Evolutionary conservation across 495 filamentous ascomycete genomes (phyloP).

Genomic region (Penicillium roqueforti): DNA sequence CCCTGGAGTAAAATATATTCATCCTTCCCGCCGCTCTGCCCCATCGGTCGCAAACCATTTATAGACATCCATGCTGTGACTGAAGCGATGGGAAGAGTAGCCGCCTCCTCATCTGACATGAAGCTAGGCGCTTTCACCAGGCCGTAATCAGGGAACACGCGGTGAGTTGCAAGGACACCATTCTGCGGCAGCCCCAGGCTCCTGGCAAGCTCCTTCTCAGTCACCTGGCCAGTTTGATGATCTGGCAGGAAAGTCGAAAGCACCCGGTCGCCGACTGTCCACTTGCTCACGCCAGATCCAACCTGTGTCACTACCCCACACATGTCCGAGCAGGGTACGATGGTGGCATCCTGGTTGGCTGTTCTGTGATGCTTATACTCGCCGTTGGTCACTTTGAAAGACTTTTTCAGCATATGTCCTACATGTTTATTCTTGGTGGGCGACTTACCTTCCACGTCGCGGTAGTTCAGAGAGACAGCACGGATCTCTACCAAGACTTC

Average conservation of each 20-base stretch:
- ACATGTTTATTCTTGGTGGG: not conserved
- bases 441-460: constrained; percentile 53
- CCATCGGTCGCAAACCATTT: constrained; percentile 58
- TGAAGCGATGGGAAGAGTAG: constrained; percentile 64
- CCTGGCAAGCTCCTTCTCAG: constrained; percentile 37
- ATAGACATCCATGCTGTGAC: constrained; percentile 81
- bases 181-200: constrained; percentile 65
- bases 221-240: constrained; percentile 61
- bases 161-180: constrained; percentile 67
- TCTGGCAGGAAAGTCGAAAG: constrained; percentile 72
- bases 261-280: constrained; percentile 66
- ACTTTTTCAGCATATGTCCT: not conserved
- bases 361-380: constrained; percentile 53
- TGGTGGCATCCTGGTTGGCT: constrained; percentile 37
- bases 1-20: constrained; percentile 71
- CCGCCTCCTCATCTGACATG: constrained; percentile 58
- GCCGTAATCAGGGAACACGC: constrained; percentile 59
- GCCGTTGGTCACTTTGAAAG: constrained; percentile 45
- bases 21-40: constrained; percentile 57
- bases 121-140: constrained; percentile 61
- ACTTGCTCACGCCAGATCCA: constrained; percentile 59
- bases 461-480: constrained; percentile 55
- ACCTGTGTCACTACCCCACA: constrained; percentile 64
- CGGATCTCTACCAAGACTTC: constrained; percentile 57
- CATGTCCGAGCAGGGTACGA: constrained; percentile 72